Evolutionary conservation across 2,329 filamentous ascomycete genomes (phyloP), one percentile per base, ranked within the genome.

Genomic region (Pseudohalonectria lignicola): DNA sequence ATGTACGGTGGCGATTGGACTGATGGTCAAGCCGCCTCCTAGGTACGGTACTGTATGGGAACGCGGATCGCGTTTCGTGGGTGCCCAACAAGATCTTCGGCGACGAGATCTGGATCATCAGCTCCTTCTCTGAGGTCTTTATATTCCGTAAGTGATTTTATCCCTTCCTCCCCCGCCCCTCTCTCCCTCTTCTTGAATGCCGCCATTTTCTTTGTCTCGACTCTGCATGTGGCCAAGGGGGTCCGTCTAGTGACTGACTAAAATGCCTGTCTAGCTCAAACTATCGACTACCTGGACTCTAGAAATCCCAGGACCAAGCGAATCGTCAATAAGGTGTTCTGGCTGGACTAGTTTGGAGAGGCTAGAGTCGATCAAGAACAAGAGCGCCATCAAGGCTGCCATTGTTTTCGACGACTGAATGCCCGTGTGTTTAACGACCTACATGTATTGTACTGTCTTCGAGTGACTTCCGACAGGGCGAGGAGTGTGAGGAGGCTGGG

Each of bases 271-370:
- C 23, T 26, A 79, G 78, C 34, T 81, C 65, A 64, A 40, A 69
- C 65, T 4, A 61, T 67, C 35, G 61, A 64, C 53, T 66, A 74
- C 53, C 66, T 76, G 21, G 69, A 77, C 50, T 68, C 63, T 15
- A 71, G 74, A 40, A 76, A 75, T 55, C 64, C 79, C 47, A 75
- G 69, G 58, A 69, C 82, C 36, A 62, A 69, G 37, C 79, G 80
- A 4, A 82, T 86, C 39, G 79, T 83, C 45, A 82, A 83, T 61
- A 83, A 82, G 64, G 73, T 68, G 5, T 86, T 78, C 63, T 78
- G 70, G 60, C 64, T 85, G n/a, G 79, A 86, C 52, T 69, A 85
- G 53, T 85, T 78, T 70, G 74, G 64, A 33, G 75, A 82, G 54
- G 81, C 78, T 43, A 46, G 74, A 83, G 55, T 70, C 74, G 41